Evolutionary conservation across 225 moss, liverwort and hornwort species (phyloP).

Genomic region (Ulota crispa): DNA sequence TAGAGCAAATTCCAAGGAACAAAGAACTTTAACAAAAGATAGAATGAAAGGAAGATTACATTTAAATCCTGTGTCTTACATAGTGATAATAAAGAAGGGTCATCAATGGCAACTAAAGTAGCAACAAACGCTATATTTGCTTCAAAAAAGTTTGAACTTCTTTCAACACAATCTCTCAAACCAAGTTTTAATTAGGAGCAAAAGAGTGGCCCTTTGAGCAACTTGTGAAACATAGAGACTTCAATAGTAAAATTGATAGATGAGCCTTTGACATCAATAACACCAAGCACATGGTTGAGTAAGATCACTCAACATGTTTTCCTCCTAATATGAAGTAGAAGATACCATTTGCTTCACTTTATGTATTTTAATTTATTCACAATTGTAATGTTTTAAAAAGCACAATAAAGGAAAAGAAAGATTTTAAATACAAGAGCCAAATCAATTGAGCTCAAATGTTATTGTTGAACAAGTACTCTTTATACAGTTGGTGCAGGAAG

Average conservation of each 20-base stretch:
- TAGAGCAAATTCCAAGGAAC: conserved; percentile 11
- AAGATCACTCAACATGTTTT: neutral
- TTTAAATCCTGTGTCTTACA: conserved; percentile 27
- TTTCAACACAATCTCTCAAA: neutral
- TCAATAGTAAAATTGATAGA: conserved; percentile 51
- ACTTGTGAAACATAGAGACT: conserved; percentile 29
- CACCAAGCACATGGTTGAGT: neutral
- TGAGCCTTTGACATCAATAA: neutral
- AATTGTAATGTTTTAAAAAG: neutral
- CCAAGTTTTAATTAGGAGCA: neutral
- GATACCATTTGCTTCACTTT: neutral
- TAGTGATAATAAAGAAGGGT: conserved; percentile 34
- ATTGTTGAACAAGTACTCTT: neutral
- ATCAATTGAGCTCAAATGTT: neutral
- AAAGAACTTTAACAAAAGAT: neutral
- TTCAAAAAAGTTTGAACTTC: neutral
- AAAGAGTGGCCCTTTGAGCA: conserved; percentile 34
- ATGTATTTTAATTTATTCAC: neutral
- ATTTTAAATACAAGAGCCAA: neutral
- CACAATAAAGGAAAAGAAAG: no score
- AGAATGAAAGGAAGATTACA: conserved; percentile 14
- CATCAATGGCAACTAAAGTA: conserved; percentile 17
- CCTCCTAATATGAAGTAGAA: no score
- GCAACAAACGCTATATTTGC: neutral
- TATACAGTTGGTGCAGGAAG: neutral